These are phyloP conservation scores for Erythrophleum ivorense DNA, from an alignment of 331 rosid species.

Conservation along the genomic window DNA sequence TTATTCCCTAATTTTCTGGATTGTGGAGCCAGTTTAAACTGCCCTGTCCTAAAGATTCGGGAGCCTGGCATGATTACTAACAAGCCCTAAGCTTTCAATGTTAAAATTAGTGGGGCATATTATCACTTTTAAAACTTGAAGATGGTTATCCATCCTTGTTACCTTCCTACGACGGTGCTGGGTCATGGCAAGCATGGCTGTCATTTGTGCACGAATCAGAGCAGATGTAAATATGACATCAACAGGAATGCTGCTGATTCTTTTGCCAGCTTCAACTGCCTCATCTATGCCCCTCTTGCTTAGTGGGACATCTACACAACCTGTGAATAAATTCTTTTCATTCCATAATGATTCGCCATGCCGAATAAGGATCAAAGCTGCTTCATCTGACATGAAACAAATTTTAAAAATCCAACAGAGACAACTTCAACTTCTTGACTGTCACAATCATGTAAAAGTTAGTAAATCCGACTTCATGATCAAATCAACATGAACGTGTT, in stretches of 20 bases:
- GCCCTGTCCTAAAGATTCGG: neutral
- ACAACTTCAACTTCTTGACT: constrained; percentile 31
- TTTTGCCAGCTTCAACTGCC: constrained; percentile 99
- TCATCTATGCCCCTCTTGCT: constrained; percentile 95
- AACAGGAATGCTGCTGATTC: constrained; percentile 92
- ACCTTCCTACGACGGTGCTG: constrained; percentile 97
- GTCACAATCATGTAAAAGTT: constrained; percentile 12
- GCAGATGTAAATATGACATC: constrained; percentile 95
- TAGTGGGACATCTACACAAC: constrained; percentile 97
- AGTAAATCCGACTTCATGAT: constrained; percentile 34
- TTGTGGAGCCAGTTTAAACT: neutral
- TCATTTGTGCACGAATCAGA: constrained; percentile 98
- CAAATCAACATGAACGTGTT: constrained; percentile 10
- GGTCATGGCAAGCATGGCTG: constrained; percentile 99
- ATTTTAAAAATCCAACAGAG: constrained; percentile 21
- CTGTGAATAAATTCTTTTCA: constrained; percentile 95
- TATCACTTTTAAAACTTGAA: constrained; percentile 19
- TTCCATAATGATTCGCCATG: constrained; percentile 99
- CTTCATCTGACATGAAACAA: constrained; percentile 70
- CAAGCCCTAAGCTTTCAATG: constrained; percentile 6
- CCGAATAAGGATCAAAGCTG: constrained; percentile 89
- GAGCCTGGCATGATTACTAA: constrained; percentile 1
- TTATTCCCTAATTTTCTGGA: constrained; percentile 3
- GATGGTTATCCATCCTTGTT: constrained; percentile 23
- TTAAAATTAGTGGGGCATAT: neutral